These are phyloP conservation scores for Sordariomycetes sp. DNA, from an alignment of 2,329 filamentous ascomycete species.

Conservation along the genomic window DNA sequence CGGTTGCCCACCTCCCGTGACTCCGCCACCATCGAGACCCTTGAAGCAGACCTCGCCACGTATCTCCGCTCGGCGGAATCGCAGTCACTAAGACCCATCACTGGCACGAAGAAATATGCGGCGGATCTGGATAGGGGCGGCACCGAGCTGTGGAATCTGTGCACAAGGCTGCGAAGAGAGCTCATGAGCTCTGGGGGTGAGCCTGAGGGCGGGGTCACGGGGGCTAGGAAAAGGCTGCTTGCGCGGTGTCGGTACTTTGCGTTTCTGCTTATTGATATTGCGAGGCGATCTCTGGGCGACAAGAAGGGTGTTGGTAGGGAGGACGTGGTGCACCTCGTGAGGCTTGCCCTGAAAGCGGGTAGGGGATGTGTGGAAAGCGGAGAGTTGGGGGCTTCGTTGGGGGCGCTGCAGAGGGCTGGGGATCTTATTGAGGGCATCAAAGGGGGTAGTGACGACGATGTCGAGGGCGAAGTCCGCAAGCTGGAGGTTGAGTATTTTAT, in stretches of 20 bases:
- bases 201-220: constrained; percentile 7
- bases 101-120: constrained; percentile 1
- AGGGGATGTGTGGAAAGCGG: constrained; percentile 30
- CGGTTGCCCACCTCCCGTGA: constrained; percentile 9
- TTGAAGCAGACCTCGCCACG: constrained; percentile 16
- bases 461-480: not conserved
- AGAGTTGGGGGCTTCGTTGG: constrained; percentile 43
- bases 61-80: constrained; percentile 12
- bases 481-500: constrained; percentile 51
- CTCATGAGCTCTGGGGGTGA: constrained; percentile 9
- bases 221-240: constrained; percentile 17
- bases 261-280: constrained; percentile 53
- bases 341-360: constrained; percentile 52
- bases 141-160: constrained; percentile 53
- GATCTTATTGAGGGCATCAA: constrained; percentile 26
- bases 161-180: constrained; percentile 29
- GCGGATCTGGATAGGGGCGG: constrained; percentile 40
- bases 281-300: constrained; percentile 18
- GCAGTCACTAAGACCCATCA: constrained; percentile 4
- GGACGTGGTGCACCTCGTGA: constrained; percentile 44
- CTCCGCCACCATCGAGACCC: constrained; percentile 8
- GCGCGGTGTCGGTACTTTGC: constrained; percentile 38
- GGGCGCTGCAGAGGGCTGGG: constrained; percentile 50
- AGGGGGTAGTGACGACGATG: not conserved
- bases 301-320: constrained; percentile 10